Conservation (phyloP, 257 asterid genomes). For the Voacanga thouarsii region DNA sequence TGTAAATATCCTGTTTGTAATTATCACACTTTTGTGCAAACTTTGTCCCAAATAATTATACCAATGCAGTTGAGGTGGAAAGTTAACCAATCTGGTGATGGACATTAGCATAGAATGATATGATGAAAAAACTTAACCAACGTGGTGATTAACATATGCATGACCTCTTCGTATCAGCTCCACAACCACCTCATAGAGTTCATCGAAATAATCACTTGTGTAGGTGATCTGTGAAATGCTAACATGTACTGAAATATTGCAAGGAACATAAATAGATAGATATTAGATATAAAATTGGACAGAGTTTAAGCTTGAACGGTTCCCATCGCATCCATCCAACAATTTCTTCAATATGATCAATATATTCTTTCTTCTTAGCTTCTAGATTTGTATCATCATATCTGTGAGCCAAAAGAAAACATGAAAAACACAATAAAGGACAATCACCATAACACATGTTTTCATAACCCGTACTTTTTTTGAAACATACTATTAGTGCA, state of each 20-base stretch:
- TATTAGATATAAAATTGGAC: background rate
- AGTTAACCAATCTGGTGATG: background rate
- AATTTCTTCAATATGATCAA: constrained; percentile 85
- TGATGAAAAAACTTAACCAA: constrained; percentile 14
- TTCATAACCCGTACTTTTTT: background rate
- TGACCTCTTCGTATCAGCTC: constrained; percentile 74
- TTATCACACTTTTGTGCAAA: background rate
- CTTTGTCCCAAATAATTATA: background rate
- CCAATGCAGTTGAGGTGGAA: background rate
- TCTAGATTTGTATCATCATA: constrained; percentile 97
- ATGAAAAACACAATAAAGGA: background rate
- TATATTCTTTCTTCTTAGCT: constrained; percentile 94
- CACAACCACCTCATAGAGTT: constrained; percentile 83
- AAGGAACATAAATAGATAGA: background rate
- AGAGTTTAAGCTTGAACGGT: constrained; percentile 69
- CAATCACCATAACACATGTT: background rate
- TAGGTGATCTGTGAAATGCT: constrained; percentile 63
- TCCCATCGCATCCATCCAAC: constrained; percentile 99
- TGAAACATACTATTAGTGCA: background rate
- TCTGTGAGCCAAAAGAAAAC: constrained; percentile 30
- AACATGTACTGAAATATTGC: constrained; percentile 17
- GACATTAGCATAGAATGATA: background rate
- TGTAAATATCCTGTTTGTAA: background rate
- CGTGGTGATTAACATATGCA: constrained; percentile 99
- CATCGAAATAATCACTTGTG: constrained; percentile 92